Percentiles rank a stretch among this genome's conserved stretches.
Evolutionary conservation across 106 monocot species (phyloP).

Genomic region (Platanthera guangdongensis): DNA sequence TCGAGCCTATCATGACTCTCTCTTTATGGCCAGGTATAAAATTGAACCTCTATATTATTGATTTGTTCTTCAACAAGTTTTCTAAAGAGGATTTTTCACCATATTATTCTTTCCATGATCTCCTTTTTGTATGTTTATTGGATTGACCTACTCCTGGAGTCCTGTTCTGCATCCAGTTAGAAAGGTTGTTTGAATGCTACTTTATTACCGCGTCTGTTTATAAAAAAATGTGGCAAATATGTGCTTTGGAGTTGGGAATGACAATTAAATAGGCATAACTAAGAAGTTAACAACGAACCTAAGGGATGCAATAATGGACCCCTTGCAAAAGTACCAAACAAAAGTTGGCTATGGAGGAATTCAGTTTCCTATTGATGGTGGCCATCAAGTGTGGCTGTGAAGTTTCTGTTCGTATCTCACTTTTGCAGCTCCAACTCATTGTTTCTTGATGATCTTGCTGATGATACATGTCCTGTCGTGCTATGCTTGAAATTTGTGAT

Average conservation of each 20-base stretch:
- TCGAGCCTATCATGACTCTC: constrained; percentile 95
- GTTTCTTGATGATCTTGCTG: too few relatives aligned
- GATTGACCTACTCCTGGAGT: background rate
- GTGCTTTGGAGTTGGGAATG: background rate
- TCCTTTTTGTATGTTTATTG: background rate
- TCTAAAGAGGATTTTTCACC: background rate
- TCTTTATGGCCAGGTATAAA: constrained; percentile 94
- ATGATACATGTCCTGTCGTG: too few relatives aligned
- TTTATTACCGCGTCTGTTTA: background rate
- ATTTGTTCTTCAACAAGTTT: background rate
- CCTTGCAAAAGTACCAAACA: background rate
- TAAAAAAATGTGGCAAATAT: background rate
- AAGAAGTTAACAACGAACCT: background rate
- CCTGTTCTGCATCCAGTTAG: background rate
- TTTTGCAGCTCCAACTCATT: too few relatives aligned
- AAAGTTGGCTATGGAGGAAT: background rate
- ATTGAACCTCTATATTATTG: background rate
- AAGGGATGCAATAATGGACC: background rate
- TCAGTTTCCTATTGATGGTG: background rate
- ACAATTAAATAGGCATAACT: background rate
- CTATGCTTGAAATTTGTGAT: too few relatives aligned
- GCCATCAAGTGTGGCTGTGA: too few relatives aligned
- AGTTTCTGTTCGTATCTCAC: too few relatives aligned
- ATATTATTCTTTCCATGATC: background rate
- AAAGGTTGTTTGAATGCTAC: background rate